Conservation (phyloP, 225 moss, liverwort and hornwort genomes). For the Physcomitrellopsis africana region DNA sequence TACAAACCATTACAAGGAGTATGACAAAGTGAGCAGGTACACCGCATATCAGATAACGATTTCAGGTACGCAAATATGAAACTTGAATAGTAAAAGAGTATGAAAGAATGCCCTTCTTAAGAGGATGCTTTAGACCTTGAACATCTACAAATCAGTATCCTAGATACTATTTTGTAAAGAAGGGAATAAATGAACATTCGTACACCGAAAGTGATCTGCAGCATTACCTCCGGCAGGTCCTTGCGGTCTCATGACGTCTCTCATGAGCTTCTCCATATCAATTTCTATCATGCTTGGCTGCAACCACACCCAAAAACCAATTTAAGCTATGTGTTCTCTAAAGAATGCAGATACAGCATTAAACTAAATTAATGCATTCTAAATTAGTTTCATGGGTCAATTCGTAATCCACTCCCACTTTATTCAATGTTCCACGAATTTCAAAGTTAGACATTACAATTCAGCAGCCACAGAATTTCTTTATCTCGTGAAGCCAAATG, state of each 20-base stretch:
- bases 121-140: not conserved
- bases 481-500: not conserved
- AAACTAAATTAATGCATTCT: not conserved
- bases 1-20: conserved; percentile 31
- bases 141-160: conserved; percentile 21
- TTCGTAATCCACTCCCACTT: not conserved
- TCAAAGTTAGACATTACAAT: not conserved
- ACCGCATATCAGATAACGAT: not conserved
- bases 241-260: conserved; percentile 53
- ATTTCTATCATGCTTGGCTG: conserved; percentile 82
- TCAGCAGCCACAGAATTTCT: not conserved
- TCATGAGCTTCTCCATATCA: conserved; percentile 81
- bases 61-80: conserved; percentile 5
- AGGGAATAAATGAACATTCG: not conserved
- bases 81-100: not conserved
- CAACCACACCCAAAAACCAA: conserved; percentile 33
- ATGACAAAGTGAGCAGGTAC: conserved; percentile 18
- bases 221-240: conserved; percentile 31
- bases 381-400: too few relatives aligned
- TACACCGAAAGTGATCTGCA: not conserved
- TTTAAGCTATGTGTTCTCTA: not conserved
- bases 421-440: not conserved
- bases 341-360: not conserved
- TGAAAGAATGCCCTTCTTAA: not conserved
- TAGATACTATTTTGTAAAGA: conserved; percentile 2